Base-by-base conservation (phyloP, 2,329 filamentous ascomycete genomes). In the Alternaria ventricosa region DNA sequence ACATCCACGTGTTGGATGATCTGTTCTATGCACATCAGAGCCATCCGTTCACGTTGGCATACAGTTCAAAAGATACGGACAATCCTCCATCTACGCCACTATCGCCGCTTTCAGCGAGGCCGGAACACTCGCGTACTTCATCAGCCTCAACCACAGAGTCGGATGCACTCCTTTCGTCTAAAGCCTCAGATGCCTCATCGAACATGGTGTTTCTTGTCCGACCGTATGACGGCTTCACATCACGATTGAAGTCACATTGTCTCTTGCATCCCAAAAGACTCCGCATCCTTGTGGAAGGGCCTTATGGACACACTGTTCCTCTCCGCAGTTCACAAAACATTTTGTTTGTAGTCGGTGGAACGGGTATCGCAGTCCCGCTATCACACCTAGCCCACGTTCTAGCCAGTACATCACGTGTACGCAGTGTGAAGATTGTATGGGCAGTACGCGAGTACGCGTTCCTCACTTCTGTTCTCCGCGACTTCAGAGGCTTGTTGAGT, bases 221-320 rank as follows among this genome's bases (percentile, higher is more conserved):
- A 2, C 85, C 85, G 0, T 86, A 84, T 67, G 76, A 83, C 54
- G 84, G 85, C 53, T 86, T 84, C 78, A 87, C 85, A 2, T 80
- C 77, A 6, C 78, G 82, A n/a, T 79, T 87, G 10, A 44, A 70
- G 71, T 18, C 66, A 55, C 28, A 69, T 49, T 69, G 66, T 22
- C 65, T 70, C 20, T 61, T 12, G 13, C 63, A 66, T 30, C 69
- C 73, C 12, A 74, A 72, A 15, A 70, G 72, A 5, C 68, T 79
- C 4, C 79, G 69, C 1, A 76, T 86, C 44, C 78, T 86, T 4
- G 70, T 86, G 10, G 85, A 87, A 71, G 85, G 85, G 0, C 84
- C 85, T 0, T 86, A 86, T 60, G 84, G 84, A 5, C 75, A 81
- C 28, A 72, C 73, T 5, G 75, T 79, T 6, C 80, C 82, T 2